phyloP scores from a whole-genome alignment of 2,329 filamentous ascomycete species.

The Cercospora sp. region DNA sequence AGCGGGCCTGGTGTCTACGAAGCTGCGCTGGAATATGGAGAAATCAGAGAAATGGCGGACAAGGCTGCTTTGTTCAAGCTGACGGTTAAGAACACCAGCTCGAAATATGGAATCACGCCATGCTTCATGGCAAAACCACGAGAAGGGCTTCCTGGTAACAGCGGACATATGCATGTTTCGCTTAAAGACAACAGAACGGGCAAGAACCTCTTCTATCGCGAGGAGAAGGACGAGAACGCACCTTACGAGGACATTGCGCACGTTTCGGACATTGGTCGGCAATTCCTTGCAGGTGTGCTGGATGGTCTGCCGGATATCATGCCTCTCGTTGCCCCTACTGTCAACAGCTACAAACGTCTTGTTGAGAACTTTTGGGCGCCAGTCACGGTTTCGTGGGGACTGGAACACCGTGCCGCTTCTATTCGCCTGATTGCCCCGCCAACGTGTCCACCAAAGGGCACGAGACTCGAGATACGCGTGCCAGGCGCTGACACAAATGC shows the following conservation, averaged over 20 bases:
- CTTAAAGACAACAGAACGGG: conserved; percentile 71
- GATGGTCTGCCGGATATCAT: conserved; percentile 91
- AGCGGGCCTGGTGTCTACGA: conserved; percentile 93
- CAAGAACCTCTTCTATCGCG: conserved; percentile 80
- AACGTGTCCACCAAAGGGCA: conserved; percentile 78
- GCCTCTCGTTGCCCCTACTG: conserved; percentile 88
- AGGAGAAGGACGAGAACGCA: conserved; percentile 68
- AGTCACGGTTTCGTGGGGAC: conserved; percentile 94
- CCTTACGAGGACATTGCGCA: conserved; percentile 73
- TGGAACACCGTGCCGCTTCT: conserved; percentile 91
- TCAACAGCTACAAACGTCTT: conserved; percentile 97
- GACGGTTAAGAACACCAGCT: conserved; percentile 83
- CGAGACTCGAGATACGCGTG: conserved; percentile 88
- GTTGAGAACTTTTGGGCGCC: conserved; percentile 99
- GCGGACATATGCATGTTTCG: conserved; percentile 93
- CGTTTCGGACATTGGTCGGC: conserved; percentile 83
- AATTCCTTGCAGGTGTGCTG: conserved; percentile 89
- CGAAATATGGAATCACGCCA: conserved; percentile 85
- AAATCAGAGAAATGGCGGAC: conserved; percentile 87
- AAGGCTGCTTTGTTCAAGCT: conserved; percentile 93
- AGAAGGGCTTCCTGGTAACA: conserved; percentile 88
- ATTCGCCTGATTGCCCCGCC: conserved; percentile 88
- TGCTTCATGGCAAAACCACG: conserved; percentile 99
- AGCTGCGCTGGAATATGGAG: conserved; percentile 87
- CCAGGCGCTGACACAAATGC: conserved; percentile 93